Evolutionary conservation across 805 yeast species (phyloP).

Genomic region (Pichia deserticola): DNA sequence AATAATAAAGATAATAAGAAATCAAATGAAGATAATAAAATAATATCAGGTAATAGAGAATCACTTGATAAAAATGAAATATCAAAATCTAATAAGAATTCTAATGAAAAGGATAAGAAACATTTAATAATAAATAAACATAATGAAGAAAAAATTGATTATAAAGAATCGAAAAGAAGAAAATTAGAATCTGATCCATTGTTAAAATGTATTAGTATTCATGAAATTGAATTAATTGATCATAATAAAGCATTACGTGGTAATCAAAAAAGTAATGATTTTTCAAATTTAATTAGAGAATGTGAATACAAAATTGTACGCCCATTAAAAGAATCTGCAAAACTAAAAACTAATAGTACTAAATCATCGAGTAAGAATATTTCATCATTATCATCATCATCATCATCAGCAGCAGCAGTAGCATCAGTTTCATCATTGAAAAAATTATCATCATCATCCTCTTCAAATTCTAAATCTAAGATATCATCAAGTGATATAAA

Average conservation of each 20-base stretch:
- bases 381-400: constrained; percentile 11
- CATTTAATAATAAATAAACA: background rate
- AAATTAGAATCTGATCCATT: constrained; percentile 40
- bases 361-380: no score
- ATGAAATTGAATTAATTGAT: constrained; percentile 38
- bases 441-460: constrained; percentile 12
- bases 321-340: constrained; percentile 3
- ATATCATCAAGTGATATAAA: background rate
- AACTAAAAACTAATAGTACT: background rate
- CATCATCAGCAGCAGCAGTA: constrained; percentile 7
- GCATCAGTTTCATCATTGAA: constrained; percentile 11
- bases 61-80: no score
- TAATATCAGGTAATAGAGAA: background rate
- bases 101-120: background rate
- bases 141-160: constrained; percentile 4
- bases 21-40: background rate
- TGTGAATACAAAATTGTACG: constrained; percentile 51
- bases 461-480: constrained; percentile 10
- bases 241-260: constrained; percentile 46
- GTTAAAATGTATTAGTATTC: constrained; percentile 36
- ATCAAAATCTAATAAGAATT: background rate
- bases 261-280: constrained; percentile 49
- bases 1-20: no score
- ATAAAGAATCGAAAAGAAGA: constrained; percentile 15
- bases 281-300: constrained; percentile 60